These are phyloP conservation scores for Phialophora expanda DNA, from an alignment of 2,329 filamentous ascomycete species.

Conservation along the genomic window DNA sequence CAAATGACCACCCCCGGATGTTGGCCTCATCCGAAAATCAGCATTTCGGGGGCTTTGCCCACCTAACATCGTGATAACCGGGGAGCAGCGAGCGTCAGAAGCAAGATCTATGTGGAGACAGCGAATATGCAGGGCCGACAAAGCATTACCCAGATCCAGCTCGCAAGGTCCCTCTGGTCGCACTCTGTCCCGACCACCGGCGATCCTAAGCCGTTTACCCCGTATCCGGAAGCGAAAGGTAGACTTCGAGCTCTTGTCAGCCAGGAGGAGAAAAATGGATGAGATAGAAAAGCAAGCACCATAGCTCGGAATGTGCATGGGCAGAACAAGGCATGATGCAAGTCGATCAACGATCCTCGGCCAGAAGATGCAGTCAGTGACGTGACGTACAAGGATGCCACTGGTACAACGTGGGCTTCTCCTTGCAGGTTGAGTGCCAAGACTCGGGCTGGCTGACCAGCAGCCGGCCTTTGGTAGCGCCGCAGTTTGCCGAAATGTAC, in stretches of 20 bases:
- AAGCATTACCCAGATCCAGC: not conserved
- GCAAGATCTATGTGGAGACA: conserved; percentile 6
- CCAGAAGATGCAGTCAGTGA: not conserved
- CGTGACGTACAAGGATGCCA: not conserved
- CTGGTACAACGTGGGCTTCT: not conserved
- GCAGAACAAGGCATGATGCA: not conserved
- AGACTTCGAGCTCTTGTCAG: not conserved
- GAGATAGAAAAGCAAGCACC: not conserved
- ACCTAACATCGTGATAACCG: not conserved
- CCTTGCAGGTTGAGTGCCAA: not conserved
- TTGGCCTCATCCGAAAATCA: not conserved
- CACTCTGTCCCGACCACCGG: not conserved
- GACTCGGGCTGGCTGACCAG: not conserved
- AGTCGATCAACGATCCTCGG: not conserved
- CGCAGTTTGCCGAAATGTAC: not conserved
- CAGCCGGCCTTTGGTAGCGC: not conserved
- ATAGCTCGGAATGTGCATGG: not conserved
- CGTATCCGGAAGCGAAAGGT: not conserved
- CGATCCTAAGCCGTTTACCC: not conserved
- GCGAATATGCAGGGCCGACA: not conserved
- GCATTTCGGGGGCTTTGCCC: not conserved
- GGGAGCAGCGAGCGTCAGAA: not conserved
- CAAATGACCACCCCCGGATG: not conserved
- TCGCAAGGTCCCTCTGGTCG: not conserved
- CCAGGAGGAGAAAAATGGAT: not conserved